Conservation (phyloP, 129 eudicot genomes). For the Apium graveolens region DNA sequence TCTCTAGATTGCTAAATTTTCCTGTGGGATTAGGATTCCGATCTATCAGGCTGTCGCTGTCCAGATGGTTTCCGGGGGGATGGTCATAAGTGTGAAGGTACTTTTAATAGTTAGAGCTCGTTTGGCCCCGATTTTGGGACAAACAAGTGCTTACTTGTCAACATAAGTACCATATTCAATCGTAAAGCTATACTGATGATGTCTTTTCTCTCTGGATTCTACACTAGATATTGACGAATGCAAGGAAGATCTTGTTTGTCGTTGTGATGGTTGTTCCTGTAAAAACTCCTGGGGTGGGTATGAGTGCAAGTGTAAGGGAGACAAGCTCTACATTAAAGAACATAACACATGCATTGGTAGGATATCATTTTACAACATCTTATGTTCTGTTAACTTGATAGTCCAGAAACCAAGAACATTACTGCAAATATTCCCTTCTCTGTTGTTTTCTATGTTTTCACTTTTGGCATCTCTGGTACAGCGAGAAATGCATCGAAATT, state of each 20-base stretch:
- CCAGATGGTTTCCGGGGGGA: slow-evolving; percentile 83
- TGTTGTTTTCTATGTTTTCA: not conserved
- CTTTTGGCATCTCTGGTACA: slow-evolving; percentile 19
- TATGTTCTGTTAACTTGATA: not conserved
- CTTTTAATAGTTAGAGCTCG: not conserved
- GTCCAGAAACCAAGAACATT: not conserved
- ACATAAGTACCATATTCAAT: not conserved
- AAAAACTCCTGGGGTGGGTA: slow-evolving; percentile 81
- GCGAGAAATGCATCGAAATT: slow-evolving; percentile 53
- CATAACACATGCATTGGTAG: slow-evolving; percentile 89
- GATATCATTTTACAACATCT: not conserved
- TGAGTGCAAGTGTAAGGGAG: slow-evolving; percentile 69
- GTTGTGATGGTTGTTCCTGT: slow-evolving; percentile 76
- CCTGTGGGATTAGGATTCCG: slow-evolving; percentile 38
- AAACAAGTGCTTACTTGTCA: not conserved
- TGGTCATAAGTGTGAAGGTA: slow-evolving; percentile 75
- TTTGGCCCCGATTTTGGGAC: not conserved
- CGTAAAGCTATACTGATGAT: not conserved
- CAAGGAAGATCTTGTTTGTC: slow-evolving; percentile 51
- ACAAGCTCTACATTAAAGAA: slow-evolving; percentile 66
- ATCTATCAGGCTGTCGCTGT: slow-evolving; percentile 70
- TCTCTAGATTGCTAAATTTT: not conserved
- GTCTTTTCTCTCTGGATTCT: not conserved
- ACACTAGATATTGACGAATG: slow-evolving; percentile 72
- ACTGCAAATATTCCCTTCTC: not conserved